These are phyloP conservation scores for Arthroderma uncinatum DNA, from an alignment of 2,329 filamentous ascomycete genomes.

Conservation along the genomic window DNA sequence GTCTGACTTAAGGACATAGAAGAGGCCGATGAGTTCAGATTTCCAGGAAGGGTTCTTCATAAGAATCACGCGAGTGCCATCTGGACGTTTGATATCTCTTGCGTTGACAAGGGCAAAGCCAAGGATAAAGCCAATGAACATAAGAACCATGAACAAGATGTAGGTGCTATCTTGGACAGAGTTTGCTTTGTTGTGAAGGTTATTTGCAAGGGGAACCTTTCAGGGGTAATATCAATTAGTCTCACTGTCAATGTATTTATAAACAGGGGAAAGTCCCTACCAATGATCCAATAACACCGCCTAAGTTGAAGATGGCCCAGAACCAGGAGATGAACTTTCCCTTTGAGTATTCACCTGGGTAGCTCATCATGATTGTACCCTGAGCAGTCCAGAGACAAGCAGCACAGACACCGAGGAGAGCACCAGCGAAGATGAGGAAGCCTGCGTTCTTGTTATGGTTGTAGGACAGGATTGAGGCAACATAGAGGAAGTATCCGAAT, in stretches of 20 bases:
- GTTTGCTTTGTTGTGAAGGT: conserved; percentile 32
- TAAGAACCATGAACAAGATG: conserved; percentile 72
- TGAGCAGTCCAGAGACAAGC: conserved; percentile 43
- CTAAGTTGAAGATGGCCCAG: conserved; percentile 92
- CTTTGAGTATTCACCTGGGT: conserved; percentile 69
- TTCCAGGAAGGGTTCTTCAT: conserved; percentile 88
- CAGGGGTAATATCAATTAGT: not conserved
- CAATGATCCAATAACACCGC: conserved; percentile 72
- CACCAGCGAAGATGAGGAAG: conserved; percentile 41
- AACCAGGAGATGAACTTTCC: conserved; percentile 83
- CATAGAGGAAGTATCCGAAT: conserved; percentile 40
- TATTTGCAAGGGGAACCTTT: conserved; percentile 38
- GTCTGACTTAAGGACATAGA: conserved; percentile 58
- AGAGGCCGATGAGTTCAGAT: conserved; percentile 65
- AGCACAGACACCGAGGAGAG: conserved; percentile 40
- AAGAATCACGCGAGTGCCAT: conserved; percentile 69
- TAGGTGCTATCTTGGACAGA: conserved; percentile 62
- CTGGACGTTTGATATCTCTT: conserved; percentile 58
- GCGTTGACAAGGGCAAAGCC: conserved; percentile 61
- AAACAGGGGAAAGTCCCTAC: conserved; percentile 30
- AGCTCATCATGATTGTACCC: conserved; percentile 57
- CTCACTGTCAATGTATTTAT: not conserved
- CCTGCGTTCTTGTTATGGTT: conserved; percentile 40
- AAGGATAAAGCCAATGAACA: conserved; percentile 58
- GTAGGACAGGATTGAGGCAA: conserved; percentile 40